Evolutionary conservation across 768 basidiomycete species (phyloP).

Genomic region (Antrodiella citrinella): DNA sequence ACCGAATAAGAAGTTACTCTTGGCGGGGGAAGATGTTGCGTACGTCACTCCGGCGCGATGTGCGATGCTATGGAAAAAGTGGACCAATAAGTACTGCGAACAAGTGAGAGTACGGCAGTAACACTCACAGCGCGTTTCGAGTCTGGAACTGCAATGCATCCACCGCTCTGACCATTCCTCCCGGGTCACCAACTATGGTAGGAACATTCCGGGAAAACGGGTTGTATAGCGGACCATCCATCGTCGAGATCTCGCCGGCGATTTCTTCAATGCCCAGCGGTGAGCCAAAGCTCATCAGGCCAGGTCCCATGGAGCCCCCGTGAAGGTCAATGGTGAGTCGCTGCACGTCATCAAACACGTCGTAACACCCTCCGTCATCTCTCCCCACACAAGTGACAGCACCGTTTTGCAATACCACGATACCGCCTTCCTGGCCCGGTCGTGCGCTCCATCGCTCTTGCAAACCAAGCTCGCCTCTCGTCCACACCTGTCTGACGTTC

Average conservation of each 20-base stretch:
- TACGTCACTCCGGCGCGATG: slow-evolving; percentile 47
- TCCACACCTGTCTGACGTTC: slow-evolving; percentile 42
- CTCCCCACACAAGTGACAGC: slow-evolving; percentile 30
- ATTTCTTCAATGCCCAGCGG: slow-evolving; percentile 68
- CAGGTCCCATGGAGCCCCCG: slow-evolving; percentile 64
- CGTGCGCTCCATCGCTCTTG: slow-evolving; percentile 29
- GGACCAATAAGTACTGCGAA: slow-evolving; percentile 1
- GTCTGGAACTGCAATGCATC: slow-evolving; percentile 70
- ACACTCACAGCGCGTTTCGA: slow-evolving; percentile 60
- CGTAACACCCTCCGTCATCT: slow-evolving; percentile 28
- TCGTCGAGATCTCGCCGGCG: slow-evolving; percentile 55
- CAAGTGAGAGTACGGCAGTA: slow-evolving; percentile 2
- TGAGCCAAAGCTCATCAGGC: slow-evolving; percentile 64
- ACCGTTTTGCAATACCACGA: slow-evolving; percentile 33
- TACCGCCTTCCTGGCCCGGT: slow-evolving; percentile 7
- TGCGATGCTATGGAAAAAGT: slow-evolving; percentile 39
- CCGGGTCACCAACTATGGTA: slow-evolving; percentile 41
- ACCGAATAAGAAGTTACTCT: slow-evolving; percentile 14
- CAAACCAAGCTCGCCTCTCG: slow-evolving; percentile 23
- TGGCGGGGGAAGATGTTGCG: slow-evolving; percentile 31
- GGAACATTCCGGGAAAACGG: slow-evolving; percentile 42
- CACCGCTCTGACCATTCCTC: slow-evolving; percentile 49
- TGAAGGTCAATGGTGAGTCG: slow-evolving; percentile 45
- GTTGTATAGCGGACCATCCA: slow-evolving; percentile 56
- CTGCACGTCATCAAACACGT: not conserved